These are phyloP conservation scores for Cicer pinnatifidum DNA, from an alignment of 306 rosid genomes.

Conservation along the genomic window DNA sequence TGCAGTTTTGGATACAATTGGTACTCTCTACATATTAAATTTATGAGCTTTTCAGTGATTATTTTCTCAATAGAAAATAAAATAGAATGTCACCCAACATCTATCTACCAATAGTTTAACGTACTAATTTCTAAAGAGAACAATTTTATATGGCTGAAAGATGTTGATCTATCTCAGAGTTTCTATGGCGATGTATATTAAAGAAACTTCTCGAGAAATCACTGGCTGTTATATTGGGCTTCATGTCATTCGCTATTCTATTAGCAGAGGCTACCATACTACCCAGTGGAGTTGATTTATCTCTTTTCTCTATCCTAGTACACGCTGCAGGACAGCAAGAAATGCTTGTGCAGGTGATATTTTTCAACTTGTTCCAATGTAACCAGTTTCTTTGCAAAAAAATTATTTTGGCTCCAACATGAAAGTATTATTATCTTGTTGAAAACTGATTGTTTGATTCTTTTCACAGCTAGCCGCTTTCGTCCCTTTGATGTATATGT, in stretches of 20 bases:
- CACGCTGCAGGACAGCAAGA: conserved; percentile 69
- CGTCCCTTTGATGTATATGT: conserved; percentile 95
- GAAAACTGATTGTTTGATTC: conserved; percentile 30
- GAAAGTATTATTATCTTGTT: conserved; percentile 7
- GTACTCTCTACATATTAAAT: conserved; percentile 53
- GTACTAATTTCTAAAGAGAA: conserved; percentile 4
- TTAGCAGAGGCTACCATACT: conserved; percentile 93
- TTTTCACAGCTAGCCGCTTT: conserved; percentile 77
- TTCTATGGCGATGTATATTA: conserved; percentile 86
- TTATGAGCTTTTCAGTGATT: conserved; percentile 7
- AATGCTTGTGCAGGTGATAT: conserved; percentile 79
- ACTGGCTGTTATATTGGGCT: conserved; percentile 68
- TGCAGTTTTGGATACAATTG: conserved; percentile 68
- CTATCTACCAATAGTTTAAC: neutral
- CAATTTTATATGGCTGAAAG: conserved; percentile 35
- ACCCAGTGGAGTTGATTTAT: conserved; percentile 72
- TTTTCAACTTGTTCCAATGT: conserved; percentile 1
- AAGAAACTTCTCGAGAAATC: conserved; percentile 71
- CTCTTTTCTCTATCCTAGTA: conserved; percentile 84
- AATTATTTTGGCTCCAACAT: conserved; percentile 1
- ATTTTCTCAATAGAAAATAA: neutral
- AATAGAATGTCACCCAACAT: neutral
- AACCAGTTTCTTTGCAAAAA: conserved; percentile 16
- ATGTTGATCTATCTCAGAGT: conserved; percentile 64
- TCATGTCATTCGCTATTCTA: conserved; percentile 81